Evolutionary conservation across 2,329 filamentous ascomycete species (phyloP).

Genomic region (Xylaria sp.): DNA sequence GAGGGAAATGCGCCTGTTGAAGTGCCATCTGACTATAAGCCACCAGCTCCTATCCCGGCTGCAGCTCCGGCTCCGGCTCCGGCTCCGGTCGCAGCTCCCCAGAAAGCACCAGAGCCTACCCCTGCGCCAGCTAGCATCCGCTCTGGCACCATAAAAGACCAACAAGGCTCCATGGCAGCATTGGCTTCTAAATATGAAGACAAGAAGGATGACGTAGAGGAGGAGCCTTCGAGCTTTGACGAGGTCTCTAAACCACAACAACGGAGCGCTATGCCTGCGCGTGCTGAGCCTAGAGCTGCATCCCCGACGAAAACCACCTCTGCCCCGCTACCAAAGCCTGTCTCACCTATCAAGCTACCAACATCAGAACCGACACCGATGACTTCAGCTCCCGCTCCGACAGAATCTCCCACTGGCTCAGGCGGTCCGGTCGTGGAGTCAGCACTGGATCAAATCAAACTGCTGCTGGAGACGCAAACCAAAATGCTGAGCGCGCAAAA

Average conservation of each 20-base stretch:
- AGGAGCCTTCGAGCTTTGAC: constrained; percentile 86
- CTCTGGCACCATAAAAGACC: constrained; percentile 80
- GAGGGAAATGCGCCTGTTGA: constrained; percentile 85
- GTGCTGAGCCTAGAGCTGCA: constrained; percentile 43
- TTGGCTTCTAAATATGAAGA: constrained; percentile 89
- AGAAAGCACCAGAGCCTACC: constrained; percentile 64
- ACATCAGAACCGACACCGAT: constrained; percentile 49
- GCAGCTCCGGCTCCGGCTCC: constrained; percentile 57
- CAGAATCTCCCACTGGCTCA: constrained; percentile 49
- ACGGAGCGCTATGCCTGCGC: constrained; percentile 58
- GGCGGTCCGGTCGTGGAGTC: constrained; percentile 67
- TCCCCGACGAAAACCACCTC: constrained; percentile 51
- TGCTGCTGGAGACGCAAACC: constrained; percentile 79
- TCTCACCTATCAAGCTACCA: constrained; percentile 57
- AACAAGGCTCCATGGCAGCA: constrained; percentile 85
- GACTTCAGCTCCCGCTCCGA: constrained; percentile 54
- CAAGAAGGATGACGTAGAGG: constrained; percentile 69
- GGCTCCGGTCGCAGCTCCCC: constrained; percentile 58
- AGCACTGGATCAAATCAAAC: constrained; percentile 80
- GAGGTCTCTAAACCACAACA: constrained; percentile 81
- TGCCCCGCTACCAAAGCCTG: constrained; percentile 57
- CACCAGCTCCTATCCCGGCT: constrained; percentile 60
- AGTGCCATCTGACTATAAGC: constrained; percentile 75
- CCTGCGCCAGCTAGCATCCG: constrained; percentile 62
- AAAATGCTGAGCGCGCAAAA: constrained; percentile 81